A percentile compares a stretch with the other conserved stretches of the same genome.
Evolutionary conservation across 768 basidiomycete species (phyloP).

Genomic region (Harrya chromipes): DNA sequence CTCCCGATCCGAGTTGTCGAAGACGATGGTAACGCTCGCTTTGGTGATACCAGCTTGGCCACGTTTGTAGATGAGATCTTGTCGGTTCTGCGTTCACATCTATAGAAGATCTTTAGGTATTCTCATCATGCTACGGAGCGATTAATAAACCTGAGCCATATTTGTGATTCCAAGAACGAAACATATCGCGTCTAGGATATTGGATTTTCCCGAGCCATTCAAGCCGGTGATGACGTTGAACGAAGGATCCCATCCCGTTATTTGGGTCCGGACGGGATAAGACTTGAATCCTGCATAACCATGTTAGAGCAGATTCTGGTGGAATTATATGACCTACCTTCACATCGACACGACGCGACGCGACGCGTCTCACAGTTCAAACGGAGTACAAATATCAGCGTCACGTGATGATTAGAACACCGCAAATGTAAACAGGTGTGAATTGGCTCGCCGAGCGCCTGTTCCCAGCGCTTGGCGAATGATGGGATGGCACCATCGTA

Average conservation of each 20-base stretch:
- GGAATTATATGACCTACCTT: conserved; percentile 47
- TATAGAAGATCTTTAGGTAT: conserved; percentile 25
- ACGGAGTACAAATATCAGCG: conserved; percentile 21
- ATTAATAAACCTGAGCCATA: conserved; percentile 71
- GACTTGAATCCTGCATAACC: conserved; percentile 83
- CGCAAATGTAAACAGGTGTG: no score
- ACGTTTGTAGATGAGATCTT: conserved; percentile 98
- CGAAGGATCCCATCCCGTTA: conserved; percentile 94
- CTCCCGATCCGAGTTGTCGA: conserved; percentile 90
- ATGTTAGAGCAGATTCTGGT: background rate
- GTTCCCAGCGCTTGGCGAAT: conserved; percentile 14
- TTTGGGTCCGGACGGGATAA: conserved; percentile 93
- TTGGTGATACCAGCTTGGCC: conserved; percentile 97
- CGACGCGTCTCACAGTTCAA: conserved; percentile 27
- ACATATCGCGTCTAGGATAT: conserved; percentile 98
- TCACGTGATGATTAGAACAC: conserved; percentile 17
- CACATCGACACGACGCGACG: conserved; percentile 45
- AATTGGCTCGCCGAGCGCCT: background rate
- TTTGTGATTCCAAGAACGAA: conserved; percentile 98
- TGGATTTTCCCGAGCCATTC: conserved; percentile 96
- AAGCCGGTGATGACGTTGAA: conserved; percentile 99
- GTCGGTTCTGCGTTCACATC: conserved; percentile 95
- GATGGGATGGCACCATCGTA: background rate
- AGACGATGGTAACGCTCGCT: conserved; percentile 97
- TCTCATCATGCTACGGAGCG: background rate